A percentile compares a stretch with the other conserved stretches of the same genome.
Conservation (phyloP, 2,329 filamentous ascomycete species). For the Cladosporium sp. region DNA sequence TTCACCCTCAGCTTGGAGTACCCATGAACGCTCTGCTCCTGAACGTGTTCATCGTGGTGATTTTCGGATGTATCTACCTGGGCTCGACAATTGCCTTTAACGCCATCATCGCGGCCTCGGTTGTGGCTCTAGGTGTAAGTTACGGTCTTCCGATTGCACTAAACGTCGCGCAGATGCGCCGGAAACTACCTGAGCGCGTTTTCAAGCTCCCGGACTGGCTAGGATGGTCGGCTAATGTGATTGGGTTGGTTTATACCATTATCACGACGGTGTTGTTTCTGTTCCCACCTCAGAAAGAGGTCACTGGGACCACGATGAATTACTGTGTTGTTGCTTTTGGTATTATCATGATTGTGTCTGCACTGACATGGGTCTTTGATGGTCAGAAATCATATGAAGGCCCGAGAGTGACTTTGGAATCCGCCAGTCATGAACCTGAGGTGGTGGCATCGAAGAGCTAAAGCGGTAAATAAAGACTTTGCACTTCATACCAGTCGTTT, state of each 20-base stretch:
- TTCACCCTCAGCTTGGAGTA: conserved; percentile 57
- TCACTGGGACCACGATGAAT: conserved; percentile 62
- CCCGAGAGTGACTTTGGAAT: conserved; percentile 23
- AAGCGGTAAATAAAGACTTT: no score
- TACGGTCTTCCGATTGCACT: conserved; percentile 67
- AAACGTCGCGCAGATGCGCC: conserved; percentile 59
- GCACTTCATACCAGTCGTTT: no score
- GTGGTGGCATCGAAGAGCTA: no score
- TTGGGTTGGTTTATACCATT: conserved; percentile 56
- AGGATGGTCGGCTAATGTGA: conserved; percentile 53
- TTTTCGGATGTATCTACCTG: conserved; percentile 67
- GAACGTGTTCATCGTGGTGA: conserved; percentile 55
- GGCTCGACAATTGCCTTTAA: conserved; percentile 65
- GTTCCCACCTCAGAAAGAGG: conserved; percentile 60
- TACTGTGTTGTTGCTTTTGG: conserved; percentile 48
- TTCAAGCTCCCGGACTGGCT: conserved; percentile 52
- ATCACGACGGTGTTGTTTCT: conserved; percentile 67
- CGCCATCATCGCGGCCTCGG: conserved; percentile 64
- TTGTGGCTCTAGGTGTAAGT: conserved; percentile 63
- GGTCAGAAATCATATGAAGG: conserved; percentile 54
- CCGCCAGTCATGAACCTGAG: no score
- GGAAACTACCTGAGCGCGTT: conserved; percentile 54
- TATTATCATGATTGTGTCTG: conserved; percentile 49
- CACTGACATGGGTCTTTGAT: conserved; percentile 53
- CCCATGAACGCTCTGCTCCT: conserved; percentile 63